These are phyloP conservation scores for Cyclostephanos invisitatus DNA, from an alignment of 108 stramenopile genomes.

Conservation along the genomic window DNA sequence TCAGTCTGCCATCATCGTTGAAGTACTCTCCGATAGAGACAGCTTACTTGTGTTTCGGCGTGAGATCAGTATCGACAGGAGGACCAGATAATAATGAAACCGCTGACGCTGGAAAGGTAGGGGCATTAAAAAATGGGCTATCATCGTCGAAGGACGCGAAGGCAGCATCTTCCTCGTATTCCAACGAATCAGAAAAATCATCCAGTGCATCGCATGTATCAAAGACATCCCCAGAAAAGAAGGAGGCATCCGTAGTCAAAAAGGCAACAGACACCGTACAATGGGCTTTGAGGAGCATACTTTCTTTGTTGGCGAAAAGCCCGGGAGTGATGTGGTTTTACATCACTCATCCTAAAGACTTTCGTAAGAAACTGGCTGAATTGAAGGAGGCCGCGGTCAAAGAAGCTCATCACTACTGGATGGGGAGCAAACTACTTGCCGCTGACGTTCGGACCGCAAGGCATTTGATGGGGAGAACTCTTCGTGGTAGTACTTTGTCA, in stretches of 20 bases:
- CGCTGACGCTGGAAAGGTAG: not conserved
- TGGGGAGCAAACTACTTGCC: slow-evolving; percentile 93
- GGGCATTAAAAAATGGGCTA: not conserved
- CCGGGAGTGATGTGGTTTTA: slow-evolving; percentile 69
- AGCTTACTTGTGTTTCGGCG: not conserved
- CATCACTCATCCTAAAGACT: slow-evolving; percentile 63
- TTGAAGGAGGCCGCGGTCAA: slow-evolving; percentile 73
- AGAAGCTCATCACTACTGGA: slow-evolving; percentile 93
- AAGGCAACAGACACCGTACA: slow-evolving; percentile 33
- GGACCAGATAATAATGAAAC: not conserved
- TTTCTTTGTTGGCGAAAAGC: slow-evolving; percentile 54
- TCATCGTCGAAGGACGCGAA: slow-evolving; percentile 2
- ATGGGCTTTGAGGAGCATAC: slow-evolving; percentile 45
- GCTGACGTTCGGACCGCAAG: slow-evolving; percentile 90
- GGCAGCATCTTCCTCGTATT: not conserved
- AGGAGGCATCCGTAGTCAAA: slow-evolving; percentile 23
- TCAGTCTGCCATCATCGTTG: not conserved
- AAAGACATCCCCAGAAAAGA: slow-evolving; percentile 17
- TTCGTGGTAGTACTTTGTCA: slow-evolving; percentile 87
- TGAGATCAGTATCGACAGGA: not conserved
- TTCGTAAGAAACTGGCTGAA: slow-evolving; percentile 55
- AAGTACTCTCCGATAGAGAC: not conserved
- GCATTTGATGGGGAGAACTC: slow-evolving; percentile 73
- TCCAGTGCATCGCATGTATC: not conserved
- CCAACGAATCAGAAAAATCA: slow-evolving; percentile 9